Evolutionary conservation across 2,329 filamentous ascomycete species (phyloP).

Genomic region (Colletotrichum chlorophyti): DNA sequence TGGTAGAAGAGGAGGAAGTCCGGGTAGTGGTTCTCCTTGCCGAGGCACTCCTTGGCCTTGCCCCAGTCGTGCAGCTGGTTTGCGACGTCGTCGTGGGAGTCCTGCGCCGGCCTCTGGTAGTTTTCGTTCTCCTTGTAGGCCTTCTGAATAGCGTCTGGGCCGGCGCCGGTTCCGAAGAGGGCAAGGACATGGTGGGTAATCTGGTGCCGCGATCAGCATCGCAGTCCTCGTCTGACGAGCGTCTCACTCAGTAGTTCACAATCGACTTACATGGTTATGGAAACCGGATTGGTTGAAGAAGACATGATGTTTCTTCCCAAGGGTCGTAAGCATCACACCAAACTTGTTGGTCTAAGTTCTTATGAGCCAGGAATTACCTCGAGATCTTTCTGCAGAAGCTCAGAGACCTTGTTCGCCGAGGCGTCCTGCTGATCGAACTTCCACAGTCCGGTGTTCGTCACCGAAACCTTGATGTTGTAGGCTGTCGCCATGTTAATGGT

Average conservation of each 20-base stretch:
- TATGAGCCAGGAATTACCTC: slow-evolving; percentile 46
- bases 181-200: slow-evolving; percentile 78
- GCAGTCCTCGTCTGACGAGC: no score
- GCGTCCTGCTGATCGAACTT: slow-evolving; percentile 57
- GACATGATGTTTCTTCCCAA: slow-evolving; percentile 67
- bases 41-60: slow-evolving; percentile 65
- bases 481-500: slow-evolving; percentile 51
- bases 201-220: slow-evolving; percentile 41
- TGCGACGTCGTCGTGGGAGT: slow-evolving; percentile 56
- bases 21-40: slow-evolving; percentile 68
- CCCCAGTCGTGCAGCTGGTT: slow-evolving; percentile 62
- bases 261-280: slow-evolving; percentile 74
- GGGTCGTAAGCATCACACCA: neutral
- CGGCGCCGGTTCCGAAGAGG: slow-evolving; percentile 77
- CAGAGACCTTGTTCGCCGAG: slow-evolving; percentile 66
- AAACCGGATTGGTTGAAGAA: slow-evolving; percentile 80
- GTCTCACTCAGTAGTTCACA: neutral
- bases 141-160: slow-evolving; percentile 61
- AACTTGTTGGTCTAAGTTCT: neutral
- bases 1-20: slow-evolving; percentile 83
- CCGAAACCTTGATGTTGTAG: slow-evolving; percentile 53
- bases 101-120: slow-evolving; percentile 68
- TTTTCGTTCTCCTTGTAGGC: slow-evolving; percentile 69
- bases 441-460: slow-evolving; percentile 58
- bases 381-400: slow-evolving; percentile 79